Conservation (phyloP, 108 stramenopile species). For the Cyclotella atomus region DNA sequence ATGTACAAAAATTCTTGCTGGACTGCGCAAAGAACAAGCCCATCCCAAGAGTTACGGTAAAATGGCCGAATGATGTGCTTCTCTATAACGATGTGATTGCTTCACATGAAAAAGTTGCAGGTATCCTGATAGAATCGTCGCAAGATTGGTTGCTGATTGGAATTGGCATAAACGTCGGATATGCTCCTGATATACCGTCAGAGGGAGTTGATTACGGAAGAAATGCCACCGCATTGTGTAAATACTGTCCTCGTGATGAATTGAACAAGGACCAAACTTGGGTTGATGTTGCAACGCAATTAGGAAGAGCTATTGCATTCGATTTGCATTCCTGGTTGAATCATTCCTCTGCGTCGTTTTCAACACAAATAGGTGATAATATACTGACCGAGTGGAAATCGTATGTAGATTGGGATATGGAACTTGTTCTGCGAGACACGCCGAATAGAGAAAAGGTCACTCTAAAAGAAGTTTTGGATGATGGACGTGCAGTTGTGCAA, state of each 20-base stretch:
- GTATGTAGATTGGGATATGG: conserved; percentile 54
- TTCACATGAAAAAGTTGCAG: conserved; percentile 51
- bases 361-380: conserved; percentile 16
- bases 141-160: conserved; percentile 88
- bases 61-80: conserved; percentile 97
- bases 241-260: conserved; percentile 45
- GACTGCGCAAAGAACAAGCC: not conserved
- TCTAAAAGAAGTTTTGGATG: conserved; percentile 40
- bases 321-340: conserved; percentile 52
- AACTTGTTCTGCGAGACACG: conserved; percentile 43
- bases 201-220: conserved; percentile 65
- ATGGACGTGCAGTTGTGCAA: conserved; percentile 47
- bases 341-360: conserved; percentile 2
- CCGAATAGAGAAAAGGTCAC: conserved; percentile 38
- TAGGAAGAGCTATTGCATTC: conserved; percentile 33
- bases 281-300: conserved; percentile 33
- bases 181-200: conserved; percentile 76
- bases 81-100: conserved; percentile 53
- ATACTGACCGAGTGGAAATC: conserved; percentile 53
- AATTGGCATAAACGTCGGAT: conserved; percentile 90
- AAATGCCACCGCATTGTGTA: conserved; percentile 65
- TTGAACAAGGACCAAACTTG: conserved; percentile 34
- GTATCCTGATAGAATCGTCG: conserved; percentile 50
- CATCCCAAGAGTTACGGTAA: conserved; percentile 67
- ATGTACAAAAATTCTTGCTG: conserved; percentile 27